Percentiles rank a stretch among this genome's conserved stretches.
Conservation (phyloP, 805 yeast species). For the Saccharomyces eubayanus region DNA sequence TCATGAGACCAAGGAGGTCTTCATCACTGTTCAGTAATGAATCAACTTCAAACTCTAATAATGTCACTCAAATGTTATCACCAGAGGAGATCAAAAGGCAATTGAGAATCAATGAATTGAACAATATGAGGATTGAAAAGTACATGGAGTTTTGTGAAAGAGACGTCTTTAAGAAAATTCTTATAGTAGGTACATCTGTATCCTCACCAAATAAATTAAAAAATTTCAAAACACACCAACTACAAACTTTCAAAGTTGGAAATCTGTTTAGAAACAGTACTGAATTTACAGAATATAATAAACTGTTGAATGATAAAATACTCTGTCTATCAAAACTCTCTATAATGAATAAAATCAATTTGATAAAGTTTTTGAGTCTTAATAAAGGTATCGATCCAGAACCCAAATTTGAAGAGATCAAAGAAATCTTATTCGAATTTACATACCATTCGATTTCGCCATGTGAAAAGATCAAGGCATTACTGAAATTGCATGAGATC, state of each 20-base stretch:
- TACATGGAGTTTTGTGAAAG: constrained; percentile 28
- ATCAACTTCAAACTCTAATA: constrained; percentile 11
- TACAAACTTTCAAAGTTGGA: constrained; percentile 14
- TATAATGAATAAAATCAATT: constrained; percentile 14
- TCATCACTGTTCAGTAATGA: constrained; percentile 26
- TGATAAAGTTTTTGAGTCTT: constrained; percentile 21
- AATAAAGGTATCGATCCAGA: constrained; percentile 7
- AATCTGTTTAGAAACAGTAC: constrained; percentile 28
- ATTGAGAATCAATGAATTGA: constrained; percentile 19
- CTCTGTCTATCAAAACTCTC: constrained; percentile 14
- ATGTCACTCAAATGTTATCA: constrained; percentile 21
- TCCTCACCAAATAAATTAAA: constrained; percentile 9
- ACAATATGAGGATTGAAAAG: constrained; percentile 22
- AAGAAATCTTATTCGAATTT: constrained; percentile 13
- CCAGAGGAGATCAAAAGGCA: constrained; percentile 28
- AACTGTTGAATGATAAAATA: constrained; percentile 18
- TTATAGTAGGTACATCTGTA: constrained; percentile 29
- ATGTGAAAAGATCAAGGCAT: constrained; percentile 20
- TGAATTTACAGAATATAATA: constrained; percentile 26
- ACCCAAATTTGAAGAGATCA: constrained; percentile 8
- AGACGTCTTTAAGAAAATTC: constrained; percentile 21
- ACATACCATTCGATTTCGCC: constrained; percentile 24
- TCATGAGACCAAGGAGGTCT: constrained; percentile 23
- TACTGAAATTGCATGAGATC: constrained; percentile 22
- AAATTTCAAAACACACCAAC: constrained; percentile 3